Conservation (phyloP, 2,329 filamentous ascomycete species). For the Clarireedia monteithiana region DNA sequence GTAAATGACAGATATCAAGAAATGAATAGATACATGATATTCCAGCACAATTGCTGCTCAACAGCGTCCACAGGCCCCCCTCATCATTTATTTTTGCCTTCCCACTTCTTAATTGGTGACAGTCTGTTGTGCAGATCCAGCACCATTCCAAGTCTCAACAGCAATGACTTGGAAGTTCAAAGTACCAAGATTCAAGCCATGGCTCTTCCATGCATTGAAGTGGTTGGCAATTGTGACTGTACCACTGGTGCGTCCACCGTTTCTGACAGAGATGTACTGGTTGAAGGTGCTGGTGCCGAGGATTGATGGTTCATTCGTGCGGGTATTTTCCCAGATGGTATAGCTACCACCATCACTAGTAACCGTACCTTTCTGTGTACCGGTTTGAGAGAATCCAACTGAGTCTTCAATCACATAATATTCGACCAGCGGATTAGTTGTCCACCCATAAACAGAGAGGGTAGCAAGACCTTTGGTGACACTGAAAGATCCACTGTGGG, state of each 20-base stretch:
- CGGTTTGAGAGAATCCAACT: slow-evolving; percentile 40
- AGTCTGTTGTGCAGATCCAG: neutral
- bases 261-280: slow-evolving; percentile 45
- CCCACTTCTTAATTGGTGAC: neutral
- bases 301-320: slow-evolving; percentile 13
- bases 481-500: slow-evolving; percentile 33
- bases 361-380: slow-evolving; percentile 42
- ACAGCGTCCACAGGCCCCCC: too few relatives aligned
- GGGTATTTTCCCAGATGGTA: slow-evolving; percentile 32
- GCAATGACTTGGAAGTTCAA: slow-evolving; percentile 10
- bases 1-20: too few relatives aligned
- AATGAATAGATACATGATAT: too few relatives aligned
- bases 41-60: too few relatives aligned
- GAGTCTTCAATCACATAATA: slow-evolving; percentile 51
- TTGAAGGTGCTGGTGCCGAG: slow-evolving; percentile 34
- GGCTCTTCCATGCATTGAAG: slow-evolving; percentile 43
- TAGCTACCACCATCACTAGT: slow-evolving; percentile 45
- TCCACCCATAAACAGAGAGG: slow-evolving; percentile 50
- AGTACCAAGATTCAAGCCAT: slow-evolving; percentile 40
- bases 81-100: too few relatives aligned
- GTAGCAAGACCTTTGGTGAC: slow-evolving; percentile 35
- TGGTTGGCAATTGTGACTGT: slow-evolving; percentile 42
- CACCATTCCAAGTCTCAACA: slow-evolving; percentile 5
- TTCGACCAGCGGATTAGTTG: slow-evolving; percentile 44
- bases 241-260: slow-evolving; percentile 40